Base-by-base conservation (phyloP, 208 protist genomes). In the Trypanosoma scelopori region DNA sequence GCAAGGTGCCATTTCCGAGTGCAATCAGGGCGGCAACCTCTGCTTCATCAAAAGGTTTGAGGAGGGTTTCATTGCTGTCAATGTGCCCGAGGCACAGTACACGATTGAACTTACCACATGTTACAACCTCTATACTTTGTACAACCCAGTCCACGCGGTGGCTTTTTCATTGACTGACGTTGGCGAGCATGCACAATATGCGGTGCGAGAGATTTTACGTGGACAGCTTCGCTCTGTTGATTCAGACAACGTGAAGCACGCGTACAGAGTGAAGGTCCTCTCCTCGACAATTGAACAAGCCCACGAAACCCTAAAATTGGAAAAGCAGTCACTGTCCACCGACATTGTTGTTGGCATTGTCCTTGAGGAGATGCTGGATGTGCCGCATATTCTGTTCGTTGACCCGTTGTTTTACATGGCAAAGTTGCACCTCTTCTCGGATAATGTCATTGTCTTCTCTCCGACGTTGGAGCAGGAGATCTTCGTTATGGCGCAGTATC, bases 381-480 rank as follows among this genome's bases (percentile, higher is more conserved):
- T 39, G 25, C 55, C 65, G n/a, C 25, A 64, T 55, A 1, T 64
- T 46, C 5, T 57, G 7, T 56, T 86, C 23, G 30, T 80, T 13
- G 65, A 82, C 30, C 73, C 71, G 20, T 55, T 79, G 28, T 71
- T 52, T 55, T 5, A 30, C 3, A 49, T 32, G 41, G 41, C 76
- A 7, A 11, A 39, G 12, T 43, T 52, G 28, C 52, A 50, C 61
- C 32, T 49, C 25, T 42, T 42, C 25, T 9, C 49, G 16, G 41
- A 42, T 15, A 69, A 74, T 50, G 47, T 76, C 15, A 64, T 82
- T 47, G 32, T 49, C 6, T 47, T 84, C 20, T 64, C 64, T 57
- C 79, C 78, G 5, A 89, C 79, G 23, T 15, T 80, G 20, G 74
- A 85, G 53, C 83, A 86, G 80, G 51, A 84, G 55, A 46, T 86